Evolutionary conservation across 257 asterid species (phyloP), one percentile per base, ranked within the genome.

Genomic region (Anisodus tanguticus): DNA sequence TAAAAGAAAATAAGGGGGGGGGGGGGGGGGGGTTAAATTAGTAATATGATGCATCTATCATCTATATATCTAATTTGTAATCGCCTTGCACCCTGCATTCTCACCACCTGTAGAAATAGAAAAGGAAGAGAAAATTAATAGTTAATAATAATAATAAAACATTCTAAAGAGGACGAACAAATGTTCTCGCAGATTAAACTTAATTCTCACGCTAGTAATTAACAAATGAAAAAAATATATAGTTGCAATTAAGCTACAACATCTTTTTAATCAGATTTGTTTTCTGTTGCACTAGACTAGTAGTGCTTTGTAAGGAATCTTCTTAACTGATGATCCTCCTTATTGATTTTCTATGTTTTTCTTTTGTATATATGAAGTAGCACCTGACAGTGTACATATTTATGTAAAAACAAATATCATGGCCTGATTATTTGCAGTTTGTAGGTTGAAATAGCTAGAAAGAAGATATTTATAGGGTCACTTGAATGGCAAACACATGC

Each of bases 401-500:
- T 12, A 13, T 26, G 13, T 55, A 39, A 16, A 39, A 55, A 53
- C 6, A 17, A 11, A 31, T 82, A 15, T 70, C 45, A 39, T 63
- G 49, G 55, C 9, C 69, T 39, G 17, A 41, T 78, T 71, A 31
- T 19, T 85, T 66, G 85, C 84, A 60, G 43, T 41, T 91, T 90
- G 86, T 91, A 97, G 99, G 97, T 94, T 54, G 98, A 95, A 91
- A 91, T 89, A 88, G 89, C 89, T 85, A 90, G 90, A 59, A 97
- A 89, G 87, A 88, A 92, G 87, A 85, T 90, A 80, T 92, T 93
- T 84, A 90, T 97, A 93, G 99, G 99, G 59, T 93, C 99, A 66
- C 80, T 93, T 80, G 96, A 88, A 89, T 93, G 90, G 86, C 86
- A 86, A 84, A 87, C 97, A 59, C 94, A 94, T 84, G 94, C 97